phyloP scores from a whole-genome alignment of 768 basidiomycete species.

The Holtermannia corniformis region DNA sequence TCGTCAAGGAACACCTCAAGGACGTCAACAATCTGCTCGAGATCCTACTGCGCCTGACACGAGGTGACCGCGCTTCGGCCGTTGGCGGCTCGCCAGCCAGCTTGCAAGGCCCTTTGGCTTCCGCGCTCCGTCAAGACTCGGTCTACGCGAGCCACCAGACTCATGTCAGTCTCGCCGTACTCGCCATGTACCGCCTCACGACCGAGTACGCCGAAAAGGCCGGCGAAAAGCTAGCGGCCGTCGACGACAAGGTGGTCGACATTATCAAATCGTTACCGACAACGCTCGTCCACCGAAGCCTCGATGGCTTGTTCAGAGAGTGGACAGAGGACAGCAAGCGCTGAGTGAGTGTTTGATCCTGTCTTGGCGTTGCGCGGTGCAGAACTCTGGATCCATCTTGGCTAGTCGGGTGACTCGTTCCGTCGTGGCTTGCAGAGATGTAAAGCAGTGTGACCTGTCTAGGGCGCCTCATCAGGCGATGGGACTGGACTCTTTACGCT shows the following conservation, averaged over 20 bases:
- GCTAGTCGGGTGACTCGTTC: no score
- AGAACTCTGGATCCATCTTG: no score
- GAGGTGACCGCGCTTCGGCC: conserved; percentile 68
- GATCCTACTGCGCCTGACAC: conserved; percentile 80
- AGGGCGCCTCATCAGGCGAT: no score
- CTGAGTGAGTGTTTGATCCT: conserved; percentile 2
- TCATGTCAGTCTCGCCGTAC: conserved; percentile 82
- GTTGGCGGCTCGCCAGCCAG: conserved; percentile 27
- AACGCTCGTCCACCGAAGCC: conserved; percentile 74
- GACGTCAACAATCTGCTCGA: conserved; percentile 84
- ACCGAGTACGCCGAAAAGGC: conserved; percentile 72
- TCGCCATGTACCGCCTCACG: conserved; percentile 79
- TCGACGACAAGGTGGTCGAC: conserved; percentile 65
- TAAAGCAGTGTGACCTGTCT: no score
- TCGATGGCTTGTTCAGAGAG: conserved; percentile 92
- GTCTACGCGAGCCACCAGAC: conserved; percentile 83
- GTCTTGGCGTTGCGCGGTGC: no score
- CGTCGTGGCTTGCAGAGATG: no score
- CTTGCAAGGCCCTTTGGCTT: conserved; percentile 27
- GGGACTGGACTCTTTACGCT: no score
- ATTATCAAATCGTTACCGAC: conserved; percentile 82
- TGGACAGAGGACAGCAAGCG: conserved; percentile 29
- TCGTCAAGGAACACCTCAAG: conserved; percentile 77
- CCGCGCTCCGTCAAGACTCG: conserved; percentile 55
- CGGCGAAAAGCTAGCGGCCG: conserved; percentile 31